Evolutionary conservation across 176 grass and related monocot species (phyloP), one percentile per base, ranked within the genome.

Genomic region (Microstegium vimineum): DNA sequence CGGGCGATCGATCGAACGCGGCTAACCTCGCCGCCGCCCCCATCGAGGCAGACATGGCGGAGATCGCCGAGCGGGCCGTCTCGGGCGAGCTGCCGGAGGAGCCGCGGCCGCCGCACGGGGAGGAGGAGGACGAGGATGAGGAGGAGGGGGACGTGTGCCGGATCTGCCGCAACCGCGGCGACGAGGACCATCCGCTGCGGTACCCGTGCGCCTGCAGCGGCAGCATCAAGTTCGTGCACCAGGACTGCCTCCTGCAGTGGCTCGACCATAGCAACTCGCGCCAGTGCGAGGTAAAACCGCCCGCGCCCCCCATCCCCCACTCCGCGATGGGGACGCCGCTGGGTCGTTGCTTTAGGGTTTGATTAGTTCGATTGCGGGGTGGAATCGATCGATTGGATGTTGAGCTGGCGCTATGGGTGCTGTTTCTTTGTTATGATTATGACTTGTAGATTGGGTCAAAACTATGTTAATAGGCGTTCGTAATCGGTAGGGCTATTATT

Each of bases 241-340:
- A 99, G 87, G 97, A 99, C 38, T 99, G 97, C 91, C 97, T 99
- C 77, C 88, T 99, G 8, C 97, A 99, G 93, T 99, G 97, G 97
- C 89, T 99, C 37, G 90, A 92, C 79, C 97, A 99, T 81, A 99
- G 97, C 85, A 96, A 96, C 89, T 94, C 97, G 59, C 97, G 93
- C 61, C 97, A 96, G 87, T 99, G 97, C 93, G 97, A 99, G 97
- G 97, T 99, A 83, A 26, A 42, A 18, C 13, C 14, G 15, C 5
- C 40, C 31, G 10, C 51, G 1, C 9, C 8, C 6, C 6, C 14
- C n/a, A n/a, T 14, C 26, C 28, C n/a, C 27, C 10, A 14, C 68
- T 26, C 20, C 2, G 15, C 9, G 16, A 41, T 22, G 30, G 72
- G 17, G 46, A 18, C 49, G 42, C 33, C 18, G n/a, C 57, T 74